A percentile compares a stretch with the other conserved stretches of the same genome.
Evolutionary conservation across 352 stramenopile species (phyloP).

Genomic region (Globisporangium carolinianum): DNA sequence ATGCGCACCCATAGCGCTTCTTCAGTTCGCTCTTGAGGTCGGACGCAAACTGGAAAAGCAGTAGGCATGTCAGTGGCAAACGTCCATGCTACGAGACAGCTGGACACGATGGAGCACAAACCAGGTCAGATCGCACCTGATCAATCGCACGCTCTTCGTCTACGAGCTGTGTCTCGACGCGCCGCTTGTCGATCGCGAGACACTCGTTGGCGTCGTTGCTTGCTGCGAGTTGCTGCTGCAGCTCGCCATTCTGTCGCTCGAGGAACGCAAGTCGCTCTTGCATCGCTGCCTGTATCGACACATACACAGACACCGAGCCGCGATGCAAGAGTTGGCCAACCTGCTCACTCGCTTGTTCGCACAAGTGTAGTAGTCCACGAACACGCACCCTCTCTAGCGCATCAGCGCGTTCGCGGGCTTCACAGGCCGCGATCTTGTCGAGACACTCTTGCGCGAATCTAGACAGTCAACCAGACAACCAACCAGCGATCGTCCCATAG

Average conservation of each 20-base stretch:
- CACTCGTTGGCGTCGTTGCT: slow-evolving; percentile 12
- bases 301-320: not conserved
- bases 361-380: too few species aligned
- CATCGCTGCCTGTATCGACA: slow-evolving; percentile 13
- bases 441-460: slow-evolving; percentile 31
- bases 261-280: slow-evolving; percentile 19
- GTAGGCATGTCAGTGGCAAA: not conserved
- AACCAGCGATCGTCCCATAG: not conserved
- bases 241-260: slow-evolving; percentile 18
- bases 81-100: not conserved
- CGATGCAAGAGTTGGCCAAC: too few species aligned
- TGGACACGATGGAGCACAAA: too few species aligned
- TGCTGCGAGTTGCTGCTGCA: slow-evolving; percentile 13
- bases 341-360: too few species aligned
- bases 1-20: slow-evolving; percentile 49
- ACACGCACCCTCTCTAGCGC: slow-evolving; percentile 24
- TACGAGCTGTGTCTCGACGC: slow-evolving; percentile 2
- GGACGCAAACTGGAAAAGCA: slow-evolving; percentile 29
- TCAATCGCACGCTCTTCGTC: slow-evolving; percentile 7
- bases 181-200: slow-evolving; percentile 3
- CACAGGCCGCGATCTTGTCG: slow-evolving; percentile 26
- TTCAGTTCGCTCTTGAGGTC: slow-evolving; percentile 44
- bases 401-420: slow-evolving; percentile 23
- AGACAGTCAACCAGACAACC: not conserved
- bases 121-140: not conserved